Evolutionary conservation across 2,329 filamentous ascomycete species (phyloP), one percentile per base, ranked within the genome.

Genomic region (Fusarium sp.): DNA sequence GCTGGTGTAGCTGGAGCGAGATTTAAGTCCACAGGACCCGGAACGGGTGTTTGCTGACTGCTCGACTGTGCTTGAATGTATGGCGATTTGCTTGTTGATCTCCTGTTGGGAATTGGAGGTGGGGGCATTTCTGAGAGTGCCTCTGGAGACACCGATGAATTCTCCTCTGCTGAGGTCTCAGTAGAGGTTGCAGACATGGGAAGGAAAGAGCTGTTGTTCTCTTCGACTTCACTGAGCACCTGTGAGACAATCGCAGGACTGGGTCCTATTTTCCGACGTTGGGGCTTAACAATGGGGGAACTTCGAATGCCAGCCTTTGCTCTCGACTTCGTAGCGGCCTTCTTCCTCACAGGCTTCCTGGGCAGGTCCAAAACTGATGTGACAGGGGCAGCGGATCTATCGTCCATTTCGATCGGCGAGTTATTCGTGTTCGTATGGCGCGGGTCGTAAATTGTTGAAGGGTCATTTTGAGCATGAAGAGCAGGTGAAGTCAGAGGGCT

Each of bases 401-500:
- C 86, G 3, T 88, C 85, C 83, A 88, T 86, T 29, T 90, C 88
- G 65, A 82, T 85, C 65, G 82, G 90, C 67, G 86, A 90, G 79
- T 82, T 89, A 54, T 70, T 71, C 11, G 66, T 62, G 29, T 79
- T 84, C 71, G 79, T 79, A 40, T 80, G 79, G 12, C 52, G 58
- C 10, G 69, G 71, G 16, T 74, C 74, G 51, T 75, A 75, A 20
- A 74, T 29, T 16, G 53, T 56, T 32, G 66, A 61, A 43, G 49
- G 18, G 27, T 75, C 74, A 38, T 74, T 75, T 38, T 75, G 74
- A 10, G 92, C 91, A 78, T 92, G 91, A 20, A 96, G 83, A 6
- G 92, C 92, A 2, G 93, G 93, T 18, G 93, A 96, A 8, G 92
- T 94, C 51, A 96, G 84, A 12, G 93, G 93, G 76, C 92, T 96